These are phyloP conservation scores for Alnus glutinosa DNA, from an alignment of 306 rosid genomes.

Conservation along the genomic window DNA sequence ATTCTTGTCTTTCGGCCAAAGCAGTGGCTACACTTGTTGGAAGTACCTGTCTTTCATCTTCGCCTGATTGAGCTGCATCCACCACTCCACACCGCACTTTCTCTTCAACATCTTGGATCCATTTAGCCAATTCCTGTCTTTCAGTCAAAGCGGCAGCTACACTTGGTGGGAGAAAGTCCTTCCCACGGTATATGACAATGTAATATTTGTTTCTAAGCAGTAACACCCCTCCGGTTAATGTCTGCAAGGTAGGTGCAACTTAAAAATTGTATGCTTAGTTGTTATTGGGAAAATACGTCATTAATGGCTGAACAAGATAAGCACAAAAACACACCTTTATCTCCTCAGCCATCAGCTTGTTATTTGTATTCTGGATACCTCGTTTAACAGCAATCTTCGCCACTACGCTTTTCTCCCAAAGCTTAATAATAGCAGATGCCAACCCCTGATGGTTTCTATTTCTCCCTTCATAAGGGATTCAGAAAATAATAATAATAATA, in stretches of 20 bases:
- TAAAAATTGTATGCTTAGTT: constrained; percentile 10
- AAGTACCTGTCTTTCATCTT: constrained; percentile 50
- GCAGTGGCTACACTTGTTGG: constrained; percentile 70
- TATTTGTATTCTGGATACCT: constrained; percentile 95
- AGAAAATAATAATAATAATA: not conserved
- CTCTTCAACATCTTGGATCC: constrained; percentile 80
- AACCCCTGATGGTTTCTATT: constrained; percentile 95
- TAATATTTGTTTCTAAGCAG: constrained; percentile 84
- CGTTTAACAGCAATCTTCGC: constrained; percentile 93
- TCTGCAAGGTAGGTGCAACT: constrained; percentile 51
- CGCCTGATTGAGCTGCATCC: constrained; percentile 38
- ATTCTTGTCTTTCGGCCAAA: constrained; percentile 72
- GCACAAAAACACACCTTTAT: constrained; percentile 57
- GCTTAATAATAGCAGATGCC: constrained; percentile 76
- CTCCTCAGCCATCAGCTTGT: constrained; percentile 93
- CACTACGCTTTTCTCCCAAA: constrained; percentile 93
- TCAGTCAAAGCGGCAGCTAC: constrained; percentile 76
- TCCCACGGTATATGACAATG: constrained; percentile 91
- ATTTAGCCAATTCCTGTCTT: constrained; percentile 73
- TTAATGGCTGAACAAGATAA: constrained; percentile 10
- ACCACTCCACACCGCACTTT: constrained; percentile 48
- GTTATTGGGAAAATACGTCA: constrained; percentile 1
- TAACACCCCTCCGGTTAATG: constrained; percentile 86
- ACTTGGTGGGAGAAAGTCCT: constrained; percentile 84
- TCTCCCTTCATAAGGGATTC: constrained; percentile 59